Percentiles rank a stretch among this genome's conserved stretches.
Conservation (phyloP, 2,329 filamentous ascomycete species). For the Ceratocystis colombiana region DNA sequence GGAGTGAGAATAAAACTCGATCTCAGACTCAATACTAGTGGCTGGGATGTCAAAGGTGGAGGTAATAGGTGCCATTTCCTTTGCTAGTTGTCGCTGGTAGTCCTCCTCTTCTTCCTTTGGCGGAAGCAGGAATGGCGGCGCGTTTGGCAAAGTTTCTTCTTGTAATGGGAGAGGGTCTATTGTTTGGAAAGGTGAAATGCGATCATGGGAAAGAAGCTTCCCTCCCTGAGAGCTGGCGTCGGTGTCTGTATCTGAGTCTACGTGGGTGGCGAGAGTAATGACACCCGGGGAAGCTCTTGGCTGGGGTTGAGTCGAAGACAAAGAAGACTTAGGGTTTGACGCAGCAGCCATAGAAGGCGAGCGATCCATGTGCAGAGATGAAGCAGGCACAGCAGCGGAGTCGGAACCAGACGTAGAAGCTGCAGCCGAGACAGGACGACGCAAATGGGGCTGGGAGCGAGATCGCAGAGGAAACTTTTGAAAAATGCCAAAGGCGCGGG, state of each 20-base stretch:
- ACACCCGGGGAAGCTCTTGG: neutral
- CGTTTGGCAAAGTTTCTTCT: slow-evolving; percentile 15
- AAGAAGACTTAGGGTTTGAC: neutral
- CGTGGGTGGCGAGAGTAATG: neutral
- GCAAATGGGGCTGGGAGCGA: slow-evolving; percentile 20
- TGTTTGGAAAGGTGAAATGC: neutral
- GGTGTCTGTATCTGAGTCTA: neutral
- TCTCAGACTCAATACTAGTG: neutral
- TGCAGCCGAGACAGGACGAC: neutral
- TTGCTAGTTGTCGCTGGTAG: neutral
- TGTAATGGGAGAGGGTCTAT: neutral
- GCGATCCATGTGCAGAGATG: neutral
- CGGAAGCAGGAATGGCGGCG: neutral
- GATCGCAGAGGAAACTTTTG: slow-evolving; percentile 22
- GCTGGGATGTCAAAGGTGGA: neutral
- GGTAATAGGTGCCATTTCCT: neutral
- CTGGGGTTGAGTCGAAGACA: neutral
- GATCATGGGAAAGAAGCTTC: neutral
- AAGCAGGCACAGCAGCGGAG: neutral
- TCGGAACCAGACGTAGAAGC: neutral
- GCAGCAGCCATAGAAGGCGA: slow-evolving; percentile 6
- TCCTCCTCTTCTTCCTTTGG: neutral
- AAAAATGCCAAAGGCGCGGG: slow-evolving; percentile 24
- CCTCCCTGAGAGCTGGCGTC: neutral
- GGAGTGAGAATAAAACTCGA: neutral